These are phyloP conservation scores for Trichoderma breve DNA, from an alignment of 2,329 filamentous ascomycete species.

Conservation along the genomic window DNA sequence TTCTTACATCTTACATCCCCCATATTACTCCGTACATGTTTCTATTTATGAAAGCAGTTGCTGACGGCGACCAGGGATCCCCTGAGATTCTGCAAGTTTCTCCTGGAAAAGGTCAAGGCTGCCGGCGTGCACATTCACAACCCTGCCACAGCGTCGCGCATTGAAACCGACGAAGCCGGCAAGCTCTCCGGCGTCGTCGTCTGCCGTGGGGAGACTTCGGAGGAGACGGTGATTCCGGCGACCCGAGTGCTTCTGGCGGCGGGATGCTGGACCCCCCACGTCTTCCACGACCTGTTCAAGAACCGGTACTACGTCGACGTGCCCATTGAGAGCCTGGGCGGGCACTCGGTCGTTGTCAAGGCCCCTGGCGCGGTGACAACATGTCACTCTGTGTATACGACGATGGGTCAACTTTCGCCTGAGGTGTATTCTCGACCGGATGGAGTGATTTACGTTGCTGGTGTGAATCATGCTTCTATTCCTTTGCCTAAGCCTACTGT, in stretches of 20 bases:
- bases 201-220: conserved; percentile 41
- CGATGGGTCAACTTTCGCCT: conserved; percentile 60
- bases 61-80: conserved; percentile 55
- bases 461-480: conserved; percentile 61
- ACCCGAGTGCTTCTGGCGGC: conserved; percentile 64
- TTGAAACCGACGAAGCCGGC: conserved; percentile 50
- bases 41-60: neutral
- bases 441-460: conserved; percentile 70
- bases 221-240: conserved; percentile 57
- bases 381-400: conserved; percentile 69
- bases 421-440: conserved; percentile 68
- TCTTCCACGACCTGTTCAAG: conserved; percentile 66
- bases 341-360: conserved; percentile 68
- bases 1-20: neutral
- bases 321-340: conserved; percentile 57
- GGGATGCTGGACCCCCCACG: conserved; percentile 67
- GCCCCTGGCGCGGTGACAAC: conserved; percentile 51
- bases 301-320: conserved; percentile 46
- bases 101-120: conserved; percentile 56
- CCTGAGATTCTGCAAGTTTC: conserved; percentile 60
- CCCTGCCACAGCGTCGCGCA: conserved; percentile 54
- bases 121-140: conserved; percentile 66
- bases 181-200: conserved; percentile 54
- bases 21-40: neutral
- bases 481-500: conserved; percentile 52